These are phyloP conservation scores for Alectoria sarmentosa DNA, from an alignment of 495 filamentous ascomycete genomes.

Conservation along the genomic window DNA sequence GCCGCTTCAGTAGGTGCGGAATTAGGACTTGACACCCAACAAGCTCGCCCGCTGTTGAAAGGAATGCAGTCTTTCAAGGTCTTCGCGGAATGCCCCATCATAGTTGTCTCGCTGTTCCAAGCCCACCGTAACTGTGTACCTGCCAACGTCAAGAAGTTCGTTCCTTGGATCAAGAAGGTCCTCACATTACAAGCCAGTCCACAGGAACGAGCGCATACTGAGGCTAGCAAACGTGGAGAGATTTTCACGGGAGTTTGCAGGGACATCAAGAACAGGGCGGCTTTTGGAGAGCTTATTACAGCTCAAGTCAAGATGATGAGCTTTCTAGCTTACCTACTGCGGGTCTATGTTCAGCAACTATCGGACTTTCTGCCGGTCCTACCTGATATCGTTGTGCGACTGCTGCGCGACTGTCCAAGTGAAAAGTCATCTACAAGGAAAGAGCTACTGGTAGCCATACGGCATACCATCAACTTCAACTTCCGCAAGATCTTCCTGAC, in stretches of 20 bases:
- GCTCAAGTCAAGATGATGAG: conserved; percentile 99
- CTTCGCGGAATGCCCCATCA: conserved; percentile 93
- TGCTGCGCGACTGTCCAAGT: conserved; percentile 88
- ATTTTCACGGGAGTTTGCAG: conserved; percentile 92
- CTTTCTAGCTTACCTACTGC: conserved; percentile 88
- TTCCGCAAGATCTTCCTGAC: conserved; percentile 91
- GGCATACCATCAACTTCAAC: conserved; percentile 99
- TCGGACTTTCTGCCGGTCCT: conserved; percentile 83
- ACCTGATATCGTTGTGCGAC: conserved; percentile 83
- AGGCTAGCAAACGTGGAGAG: conserved; percentile 63
- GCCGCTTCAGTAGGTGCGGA: conserved; percentile 67
- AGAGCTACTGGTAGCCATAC: conserved; percentile 90
- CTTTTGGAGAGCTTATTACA: conserved; percentile 96
- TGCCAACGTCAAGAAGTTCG: conserved; percentile 84
- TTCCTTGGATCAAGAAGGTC: conserved; percentile 88
- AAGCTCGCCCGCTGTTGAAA: conserved; percentile 68
- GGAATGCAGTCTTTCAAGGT: conserved; percentile 99
- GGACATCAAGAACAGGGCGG: conserved; percentile 86
- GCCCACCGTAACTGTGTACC: conserved; percentile 71
- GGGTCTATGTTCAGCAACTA: conserved; percentile 80
- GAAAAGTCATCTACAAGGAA: conserved; percentile 92
- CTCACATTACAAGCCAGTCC: conserved; percentile 85
- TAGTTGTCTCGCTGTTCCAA: conserved; percentile 97
- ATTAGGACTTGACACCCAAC: conserved; percentile 70
- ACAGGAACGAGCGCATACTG: conserved; percentile 83